Percentiles rank a stretch among this genome's conserved stretches.
phyloP scores from a whole-genome alignment of 768 basidiomycete species.

The Paxillus rubicundulus region DNA sequence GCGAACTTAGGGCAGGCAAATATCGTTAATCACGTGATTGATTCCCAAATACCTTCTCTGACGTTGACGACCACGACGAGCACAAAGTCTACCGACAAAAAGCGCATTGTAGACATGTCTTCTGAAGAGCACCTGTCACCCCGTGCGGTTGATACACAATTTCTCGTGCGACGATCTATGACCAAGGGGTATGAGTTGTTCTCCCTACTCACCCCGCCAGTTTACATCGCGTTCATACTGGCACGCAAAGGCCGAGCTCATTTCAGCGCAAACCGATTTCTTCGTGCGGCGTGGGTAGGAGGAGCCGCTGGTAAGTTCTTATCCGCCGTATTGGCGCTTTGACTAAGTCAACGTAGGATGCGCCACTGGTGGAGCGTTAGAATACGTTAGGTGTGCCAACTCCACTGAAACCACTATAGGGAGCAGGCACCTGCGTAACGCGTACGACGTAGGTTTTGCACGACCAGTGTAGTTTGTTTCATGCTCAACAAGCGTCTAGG shows the following conservation, averaged over 20 bases:
- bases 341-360: constrained; percentile 25
- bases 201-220: constrained; percentile 61
- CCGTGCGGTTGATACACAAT: constrained; percentile 58
- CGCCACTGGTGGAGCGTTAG: constrained; percentile 51
- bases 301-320: constrained; percentile 47
- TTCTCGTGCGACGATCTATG: constrained; percentile 64
- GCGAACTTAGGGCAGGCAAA: constrained; percentile 29
- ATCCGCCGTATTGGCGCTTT: background rate
- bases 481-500: constrained; percentile 37
- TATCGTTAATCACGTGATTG: constrained; percentile 30
- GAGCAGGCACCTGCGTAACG: constrained; percentile 45
- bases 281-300: constrained; percentile 74
- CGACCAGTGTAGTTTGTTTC: background rate
- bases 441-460: constrained; percentile 54
- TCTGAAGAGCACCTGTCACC: constrained; percentile 16
- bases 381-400: constrained; percentile 58
- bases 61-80: constrained; percentile 4
- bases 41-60: background rate
- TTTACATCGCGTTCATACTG: constrained; percentile 54
- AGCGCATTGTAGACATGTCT: constrained; percentile 15
- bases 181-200: constrained; percentile 64
- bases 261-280: constrained; percentile 56
- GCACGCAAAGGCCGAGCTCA: constrained; percentile 53
- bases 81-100: background rate
- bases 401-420: constrained; percentile 49